Base-by-base conservation (phyloP, 2,329 filamentous ascomycete species). In the Paecilomyces variotii region DNA sequence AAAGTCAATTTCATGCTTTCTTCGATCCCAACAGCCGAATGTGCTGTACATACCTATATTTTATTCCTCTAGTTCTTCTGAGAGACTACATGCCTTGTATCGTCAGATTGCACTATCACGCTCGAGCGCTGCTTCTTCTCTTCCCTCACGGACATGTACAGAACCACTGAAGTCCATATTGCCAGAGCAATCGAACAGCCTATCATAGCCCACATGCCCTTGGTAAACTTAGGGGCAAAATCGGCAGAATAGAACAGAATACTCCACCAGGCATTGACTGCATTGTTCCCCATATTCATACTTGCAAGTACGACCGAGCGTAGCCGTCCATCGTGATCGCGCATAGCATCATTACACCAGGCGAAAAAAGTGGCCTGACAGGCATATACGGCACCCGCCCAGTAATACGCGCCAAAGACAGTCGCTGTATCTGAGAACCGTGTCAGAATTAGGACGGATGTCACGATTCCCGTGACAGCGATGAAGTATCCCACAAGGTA, bases 331-430 rank as follows among this genome's bases (percentile, higher is more conserved):
- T 88, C 83, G 64, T 88, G 82, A 57, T 82, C 81, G 6, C 84
- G 79, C 75, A 88, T 82, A 1, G 84, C 83, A 65, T 89, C 87
- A 64, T 90, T 90, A 25, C 85, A 87, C 87, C 87, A 90, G 0
- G 87, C 87, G 63, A 90, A 90, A 64, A 90, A 89, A 0, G 84
- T 87, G 0, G 87, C 86, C 70, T 90, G 87, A 65, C 87, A 88
- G 0, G 87, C 87, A 63, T 90, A 90, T 0, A 89, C 84, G 2
- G 81, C 77, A 0, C 87, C 87, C 0, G 86, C 84, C 82, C 84
- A 87, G 70, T 89, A 89, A 64, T 88, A 89, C 3, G 86, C 85
- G 0, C 71, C 85, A 61, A 90, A 87, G 0, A 84, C 80, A 0
- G 82, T 75, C 0, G 79, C 67, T 0, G 83, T 86, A 2, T 79